Base-by-base conservation (phyloP, 208 protist species). In the Hexamita inflata region DNA sequence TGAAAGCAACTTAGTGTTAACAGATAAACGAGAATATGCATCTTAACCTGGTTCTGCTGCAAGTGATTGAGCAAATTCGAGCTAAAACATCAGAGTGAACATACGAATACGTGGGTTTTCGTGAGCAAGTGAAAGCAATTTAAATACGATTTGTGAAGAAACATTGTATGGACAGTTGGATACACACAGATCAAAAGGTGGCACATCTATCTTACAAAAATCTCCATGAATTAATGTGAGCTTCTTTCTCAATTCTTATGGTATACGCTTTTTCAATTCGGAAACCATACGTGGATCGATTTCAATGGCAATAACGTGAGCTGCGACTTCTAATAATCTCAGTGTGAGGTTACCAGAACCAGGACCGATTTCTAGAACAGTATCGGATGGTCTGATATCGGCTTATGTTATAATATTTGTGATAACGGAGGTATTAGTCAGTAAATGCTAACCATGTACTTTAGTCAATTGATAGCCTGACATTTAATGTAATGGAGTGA, bases 81-180 rank as follows among this genome's bases (percentile, higher is more conserved):
- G 77, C 88, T 99, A 96, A 82, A 98, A 98, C 95, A 99, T 99
- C 30, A 99, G 86, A 65, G 98, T 92, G 28, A 59, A 49, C 15
- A 28, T 40, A 30, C 64, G 32, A 40, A 38, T 26, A n/a, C 13
- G 4, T 4, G 73, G 32, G 30, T 15, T 13, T 75, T 93, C 89
- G 73, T 89, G 84, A n/a, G n/a, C n/a, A 76, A 94, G 90, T 70
- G 89, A 85, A n/a, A 99, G 85, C 32, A 99, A 85, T 87, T 98
- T 98, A 80, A 99, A 99, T 1, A 95, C 88, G 26, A 99, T 81
- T 26, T 94, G 92, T n/a, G 93, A 97, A 1, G 94, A 98, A 82
- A 98, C 98, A 35, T 96, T 91, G 82, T 99, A 99, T 40, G 97
- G 96, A 35, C 98, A 89, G 88, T 99, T 99, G 49, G 95, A 93